Base-by-base conservation (phyloP, 345 rosid species). In the Melaleuca alternifolia region DNA sequence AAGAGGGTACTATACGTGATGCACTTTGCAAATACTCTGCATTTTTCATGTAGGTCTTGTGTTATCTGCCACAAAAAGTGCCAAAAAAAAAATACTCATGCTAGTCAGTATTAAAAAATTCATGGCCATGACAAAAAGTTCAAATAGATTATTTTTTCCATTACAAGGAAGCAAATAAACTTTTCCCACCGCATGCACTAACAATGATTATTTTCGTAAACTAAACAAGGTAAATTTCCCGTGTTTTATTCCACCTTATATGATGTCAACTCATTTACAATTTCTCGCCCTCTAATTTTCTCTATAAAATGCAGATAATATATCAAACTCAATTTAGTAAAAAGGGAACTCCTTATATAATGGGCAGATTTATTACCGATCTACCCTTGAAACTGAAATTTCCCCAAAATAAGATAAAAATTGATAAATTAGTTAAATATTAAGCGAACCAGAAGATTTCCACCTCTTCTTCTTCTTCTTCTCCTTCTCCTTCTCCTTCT, bases 181-280 rank as follows among this genome's bases (percentile, higher is more conserved):
- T n/a, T 59, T 59, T n/a, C n/a, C 18, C 30, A 12, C 3, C n/a
- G 71, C 71, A 59, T 59, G 8, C 37, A 59, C 53, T 6, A n/a
- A 18, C 71, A 3, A 59, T n/a, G 7, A 59, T 59, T 59, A 59
- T 59, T n/a, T n/a, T 59, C 71, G 11, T 6, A 0, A 16, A n/a
- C n/a, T 59, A 1, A 59, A 59, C n/a, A 59, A n/a, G 12, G 10
- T 33, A 33, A 59, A n/a, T n/a, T 59, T n/a, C 37, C 4, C 18
- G 6, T 4, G n/a, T 12, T 13, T n/a, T n/a, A n/a, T 59, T 59
- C 18, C 14, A n/a, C n/a, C 28, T 33, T 20, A 5, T 13, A 5
- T 20, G 14, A 79, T 50, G 18, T 44, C 0, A 2, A 50, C 13
- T 26, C 5, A 79, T 33, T 79, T 37, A 20, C 0, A 1, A 0